Evolutionary conservation across 1,284 basidiomycete species (phyloP).

Genomic region (Trichosporon asahii): DNA sequence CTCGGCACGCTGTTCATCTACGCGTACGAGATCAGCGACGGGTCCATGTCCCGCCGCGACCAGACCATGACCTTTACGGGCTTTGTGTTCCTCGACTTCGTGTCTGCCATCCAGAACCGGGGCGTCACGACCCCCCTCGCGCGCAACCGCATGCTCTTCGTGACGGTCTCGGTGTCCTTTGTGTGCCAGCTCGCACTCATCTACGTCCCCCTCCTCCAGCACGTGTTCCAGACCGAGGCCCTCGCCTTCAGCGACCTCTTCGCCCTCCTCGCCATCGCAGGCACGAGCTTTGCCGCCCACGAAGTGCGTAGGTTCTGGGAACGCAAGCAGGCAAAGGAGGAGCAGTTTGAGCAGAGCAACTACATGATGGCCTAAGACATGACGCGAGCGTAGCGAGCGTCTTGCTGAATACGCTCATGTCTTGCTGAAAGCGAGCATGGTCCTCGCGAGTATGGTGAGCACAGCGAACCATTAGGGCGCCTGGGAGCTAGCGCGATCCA

Average conservation of each 20-base stretch:
- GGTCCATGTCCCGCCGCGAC: slow-evolving; percentile 74
- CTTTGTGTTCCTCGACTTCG: slow-evolving; percentile 95
- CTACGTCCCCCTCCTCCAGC: slow-evolving; percentile 86
- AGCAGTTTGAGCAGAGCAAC: slow-evolving; percentile 24
- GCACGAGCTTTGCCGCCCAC: slow-evolving; percentile 67
- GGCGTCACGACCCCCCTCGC: slow-evolving; percentile 74
- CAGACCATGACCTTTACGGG: slow-evolving; percentile 97
- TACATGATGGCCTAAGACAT: neutral
- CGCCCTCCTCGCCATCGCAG: slow-evolving; percentile 69
- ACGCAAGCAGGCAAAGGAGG: slow-evolving; percentile 52
- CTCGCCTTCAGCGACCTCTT: slow-evolving; percentile 67
- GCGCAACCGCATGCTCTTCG: slow-evolving; percentile 83
- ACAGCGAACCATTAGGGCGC: neutral
- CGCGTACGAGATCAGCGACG: slow-evolving; percentile 73
- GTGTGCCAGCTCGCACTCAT: slow-evolving; percentile 78
- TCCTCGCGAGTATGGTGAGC: neutral
- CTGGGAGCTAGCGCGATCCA: neutral
- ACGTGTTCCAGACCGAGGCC: slow-evolving; percentile 88
- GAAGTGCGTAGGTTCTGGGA: slow-evolving; percentile 79
- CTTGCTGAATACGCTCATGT: no score
- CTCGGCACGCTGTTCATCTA: slow-evolving; percentile 85
- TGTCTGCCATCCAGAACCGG: slow-evolving; percentile 90
- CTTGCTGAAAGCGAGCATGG: neutral
- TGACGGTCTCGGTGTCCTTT: slow-evolving; percentile 80
- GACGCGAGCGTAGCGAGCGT: neutral